Percentiles rank a stretch among this genome's conserved stretches.
Evolutionary conservation across 345 rosid species (phyloP).

Genomic region (Leavenworthia alabamica): DNA sequence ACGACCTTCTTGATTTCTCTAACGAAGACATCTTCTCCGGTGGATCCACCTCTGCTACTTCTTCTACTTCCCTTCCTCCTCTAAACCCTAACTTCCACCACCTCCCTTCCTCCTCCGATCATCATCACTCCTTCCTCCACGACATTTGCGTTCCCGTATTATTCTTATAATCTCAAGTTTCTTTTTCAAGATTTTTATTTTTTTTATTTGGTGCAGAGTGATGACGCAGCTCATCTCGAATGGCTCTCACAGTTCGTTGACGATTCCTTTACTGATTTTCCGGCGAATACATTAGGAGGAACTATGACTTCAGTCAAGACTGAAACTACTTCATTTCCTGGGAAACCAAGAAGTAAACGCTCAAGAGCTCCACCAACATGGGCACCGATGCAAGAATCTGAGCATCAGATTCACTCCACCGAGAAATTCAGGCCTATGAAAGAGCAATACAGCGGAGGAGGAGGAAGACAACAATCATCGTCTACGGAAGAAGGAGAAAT

Average conservation of each 20-base stretch:
- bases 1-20: constrained; percentile 42
- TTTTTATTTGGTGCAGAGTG: constrained; percentile 35
- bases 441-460: constrained; percentile 21
- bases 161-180: neutral
- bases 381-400: constrained; percentile 26
- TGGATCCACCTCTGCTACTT: constrained; percentile 24
- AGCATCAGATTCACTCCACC: constrained; percentile 3
- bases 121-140: constrained; percentile 38
- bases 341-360: constrained; percentile 49
- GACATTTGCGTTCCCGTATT: constrained; percentile 62
- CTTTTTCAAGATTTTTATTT: neutral
- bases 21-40: constrained; percentile 36
- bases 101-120: constrained; percentile 26
- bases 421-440: constrained; percentile 35
- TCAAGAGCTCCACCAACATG: constrained; percentile 36
- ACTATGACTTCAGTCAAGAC: constrained; percentile 22
- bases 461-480: constrained; percentile 29
- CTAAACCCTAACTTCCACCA: constrained; percentile 35
- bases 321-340: constrained; percentile 36
- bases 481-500: constrained; percentile 25
- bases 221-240: constrained; percentile 79
- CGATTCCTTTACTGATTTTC: constrained; percentile 58
- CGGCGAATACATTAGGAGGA: constrained; percentile 40
- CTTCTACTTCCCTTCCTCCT: constrained; percentile 28
- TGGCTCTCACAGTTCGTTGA: constrained; percentile 79